phyloP scores from a whole-genome alignment of 345 rosid genomes.

The Gossypium raimondii region DNA sequence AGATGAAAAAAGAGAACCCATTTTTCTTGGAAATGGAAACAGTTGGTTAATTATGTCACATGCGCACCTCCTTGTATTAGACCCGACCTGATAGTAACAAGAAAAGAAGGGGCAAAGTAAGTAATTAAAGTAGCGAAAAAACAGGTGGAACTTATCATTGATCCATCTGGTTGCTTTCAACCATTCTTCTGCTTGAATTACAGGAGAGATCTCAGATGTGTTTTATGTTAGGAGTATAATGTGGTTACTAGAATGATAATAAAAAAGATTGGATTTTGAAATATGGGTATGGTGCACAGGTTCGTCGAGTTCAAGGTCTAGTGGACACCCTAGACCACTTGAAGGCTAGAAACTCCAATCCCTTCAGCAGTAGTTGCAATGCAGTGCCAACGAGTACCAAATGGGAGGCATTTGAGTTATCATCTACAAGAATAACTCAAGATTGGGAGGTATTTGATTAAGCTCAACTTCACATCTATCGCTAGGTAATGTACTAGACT shows the following conservation, averaged over 20 bases:
- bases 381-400: constrained; percentile 26
- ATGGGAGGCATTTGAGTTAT: constrained; percentile 32
- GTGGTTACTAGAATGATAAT: background rate
- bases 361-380: constrained; percentile 20
- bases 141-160: background rate
- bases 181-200: background rate
- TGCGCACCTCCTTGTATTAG: background rate
- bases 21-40: background rate
- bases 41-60: constrained; percentile 13
- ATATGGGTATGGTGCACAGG: constrained; percentile 19
- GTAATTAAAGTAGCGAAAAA: background rate
- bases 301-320: constrained; percentile 36
- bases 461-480: background rate
- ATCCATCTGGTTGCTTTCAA: background rate
- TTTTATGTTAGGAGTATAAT: background rate
- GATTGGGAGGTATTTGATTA: constrained; percentile 46
- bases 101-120: background rate
- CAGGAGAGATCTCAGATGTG: background rate
- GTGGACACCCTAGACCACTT: constrained; percentile 36
- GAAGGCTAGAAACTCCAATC: constrained; percentile 34
- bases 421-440: constrained; percentile 37
- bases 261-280: background rate
- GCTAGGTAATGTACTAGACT: background rate
- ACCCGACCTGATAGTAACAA: background rate
- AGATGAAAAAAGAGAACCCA: background rate